These are phyloP conservation scores for Chlamydomonas eustigma DNA, from an alignment of 139 green algal genomes.

Conservation along the genomic window DNA sequence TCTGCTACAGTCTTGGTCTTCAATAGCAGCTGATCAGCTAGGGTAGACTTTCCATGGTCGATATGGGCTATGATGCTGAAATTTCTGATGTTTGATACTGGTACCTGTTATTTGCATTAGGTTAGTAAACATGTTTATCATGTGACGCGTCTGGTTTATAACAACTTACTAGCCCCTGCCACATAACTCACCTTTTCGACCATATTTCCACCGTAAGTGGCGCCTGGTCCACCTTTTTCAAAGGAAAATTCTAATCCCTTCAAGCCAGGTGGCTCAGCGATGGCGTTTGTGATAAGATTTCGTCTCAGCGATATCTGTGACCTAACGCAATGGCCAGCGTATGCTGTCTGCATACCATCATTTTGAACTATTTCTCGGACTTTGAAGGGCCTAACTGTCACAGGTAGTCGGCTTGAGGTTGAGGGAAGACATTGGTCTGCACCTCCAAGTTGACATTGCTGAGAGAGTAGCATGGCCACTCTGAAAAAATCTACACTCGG, in stretches of 20 bases:
- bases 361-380: too few relatives aligned
- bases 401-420: too few relatives aligned
- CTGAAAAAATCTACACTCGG: too few relatives aligned
- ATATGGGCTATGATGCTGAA: conserved; percentile 88
- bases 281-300: background rate
- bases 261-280: background rate
- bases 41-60: conserved; percentile 84
- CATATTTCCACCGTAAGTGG: background rate
- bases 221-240: background rate
- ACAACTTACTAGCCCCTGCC: conserved; percentile 1
- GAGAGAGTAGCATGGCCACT: too few relatives aligned
- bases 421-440: too few relatives aligned
- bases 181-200: background rate
- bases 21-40: conserved; percentile 76
- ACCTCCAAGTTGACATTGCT: too few relatives aligned
- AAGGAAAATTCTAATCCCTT: background rate
- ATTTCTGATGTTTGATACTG: conserved; percentile 62
- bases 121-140: conserved; percentile 14
- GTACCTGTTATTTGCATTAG: conserved; percentile 37
- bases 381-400: too few relatives aligned
- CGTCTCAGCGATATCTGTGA: too few relatives aligned
- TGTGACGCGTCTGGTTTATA: background rate
- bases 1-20: conserved; percentile 77
- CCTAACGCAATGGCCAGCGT: too few relatives aligned
- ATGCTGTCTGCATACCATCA: too few relatives aligned